Conservation (phyloP, 2,329 filamentous ascomycete genomes). For the Pseudogymnoascus verrucosus region DNA sequence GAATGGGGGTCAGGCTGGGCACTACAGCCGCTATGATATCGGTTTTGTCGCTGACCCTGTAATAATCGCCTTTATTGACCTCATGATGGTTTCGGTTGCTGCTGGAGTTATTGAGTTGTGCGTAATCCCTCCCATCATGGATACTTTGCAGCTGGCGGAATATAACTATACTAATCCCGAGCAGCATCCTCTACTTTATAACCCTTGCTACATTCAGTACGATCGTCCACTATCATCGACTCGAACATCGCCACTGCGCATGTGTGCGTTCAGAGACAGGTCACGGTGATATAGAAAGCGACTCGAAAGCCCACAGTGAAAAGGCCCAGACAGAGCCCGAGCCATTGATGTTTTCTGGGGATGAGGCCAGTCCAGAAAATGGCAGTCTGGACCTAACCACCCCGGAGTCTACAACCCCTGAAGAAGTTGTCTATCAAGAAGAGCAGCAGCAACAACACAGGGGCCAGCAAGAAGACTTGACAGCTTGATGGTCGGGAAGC, state of each 20-base stretch:
- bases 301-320: not conserved
- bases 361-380: not conserved
- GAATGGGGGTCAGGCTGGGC: not conserved
- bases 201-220: not conserved
- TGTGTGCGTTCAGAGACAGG: not conserved
- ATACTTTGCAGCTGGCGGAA: not conserved
- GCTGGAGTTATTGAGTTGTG: not conserved
- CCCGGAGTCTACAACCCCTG: not conserved
- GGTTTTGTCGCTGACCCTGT: not conserved
- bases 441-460: not conserved
- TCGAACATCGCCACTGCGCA: not conserved
- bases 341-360: not conserved
- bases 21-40: not conserved
- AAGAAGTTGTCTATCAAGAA: not conserved
- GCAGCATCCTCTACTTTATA: not conserved
- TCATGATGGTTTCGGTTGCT: slow-evolving; percentile 2
- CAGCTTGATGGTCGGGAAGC: not conserved
- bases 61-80: not conserved
- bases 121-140: not conserved
- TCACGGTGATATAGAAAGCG: not conserved
- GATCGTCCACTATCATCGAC: not conserved
- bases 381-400: not conserved
- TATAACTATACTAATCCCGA: not conserved
- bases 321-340: not conserved
- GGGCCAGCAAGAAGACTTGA: not conserved